Conservation (phyloP, 257 asterid species). For the Jaltomata sinuosa region DNA sequence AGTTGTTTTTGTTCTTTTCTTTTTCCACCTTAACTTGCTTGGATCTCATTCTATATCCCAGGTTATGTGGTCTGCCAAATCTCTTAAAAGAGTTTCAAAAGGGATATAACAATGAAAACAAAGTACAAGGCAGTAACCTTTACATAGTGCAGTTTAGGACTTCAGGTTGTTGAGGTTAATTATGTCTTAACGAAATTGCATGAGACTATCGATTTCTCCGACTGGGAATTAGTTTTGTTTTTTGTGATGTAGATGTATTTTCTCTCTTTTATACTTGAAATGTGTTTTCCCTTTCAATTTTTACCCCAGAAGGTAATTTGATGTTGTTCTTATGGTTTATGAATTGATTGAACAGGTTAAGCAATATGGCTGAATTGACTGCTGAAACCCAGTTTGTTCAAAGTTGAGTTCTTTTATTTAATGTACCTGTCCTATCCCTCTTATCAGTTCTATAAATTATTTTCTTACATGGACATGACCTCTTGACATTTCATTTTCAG, state of each 20-base stretch:
- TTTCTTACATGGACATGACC: background rate
- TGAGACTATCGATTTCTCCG: background rate
- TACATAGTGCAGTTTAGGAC: background rate
- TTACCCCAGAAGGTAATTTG: background rate
- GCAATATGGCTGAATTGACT: constrained; percentile 5
- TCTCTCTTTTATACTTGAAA: background rate
- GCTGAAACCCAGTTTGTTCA: background rate
- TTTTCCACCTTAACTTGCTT: background rate
- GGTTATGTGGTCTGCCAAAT: background rate
- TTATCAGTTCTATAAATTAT: background rate
- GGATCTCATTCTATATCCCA: background rate
- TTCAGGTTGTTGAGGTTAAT: background rate
- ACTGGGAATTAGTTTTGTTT: background rate
- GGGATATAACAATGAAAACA: background rate
- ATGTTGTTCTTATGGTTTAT: background rate
- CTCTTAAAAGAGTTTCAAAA: background rate
- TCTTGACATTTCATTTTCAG: background rate
- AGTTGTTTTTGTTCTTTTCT: background rate
- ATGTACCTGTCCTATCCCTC: background rate
- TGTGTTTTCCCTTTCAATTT: background rate
- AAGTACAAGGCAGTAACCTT: background rate
- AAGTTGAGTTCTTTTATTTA: constrained; percentile 1
- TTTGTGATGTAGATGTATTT: background rate
- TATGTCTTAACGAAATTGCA: background rate
- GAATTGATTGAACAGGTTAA: background rate